Percentiles rank a stretch among this genome's conserved stretches.
These are phyloP conservation scores for Patellifolia procumbens DNA, from an alignment of 179 eudicot species.

Conservation along the genomic window DNA sequence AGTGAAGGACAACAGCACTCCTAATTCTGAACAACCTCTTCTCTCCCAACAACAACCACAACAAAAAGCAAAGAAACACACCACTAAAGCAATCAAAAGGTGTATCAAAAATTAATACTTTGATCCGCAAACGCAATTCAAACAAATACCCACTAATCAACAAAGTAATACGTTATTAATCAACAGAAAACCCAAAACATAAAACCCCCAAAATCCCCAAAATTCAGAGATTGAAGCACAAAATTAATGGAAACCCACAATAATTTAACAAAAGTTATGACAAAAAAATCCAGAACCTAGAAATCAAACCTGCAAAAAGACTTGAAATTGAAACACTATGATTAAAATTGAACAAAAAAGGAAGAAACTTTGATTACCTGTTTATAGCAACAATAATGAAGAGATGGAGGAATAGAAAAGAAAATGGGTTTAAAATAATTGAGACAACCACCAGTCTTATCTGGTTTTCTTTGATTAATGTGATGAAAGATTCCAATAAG, in stretches of 20 bases:
- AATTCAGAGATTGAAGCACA: neutral
- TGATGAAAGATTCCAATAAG: slow-evolving; percentile 24
- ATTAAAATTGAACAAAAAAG: slow-evolving; percentile 16
- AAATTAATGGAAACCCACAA: neutral
- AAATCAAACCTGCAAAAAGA: slow-evolving; percentile 31
- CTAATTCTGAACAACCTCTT: neutral
- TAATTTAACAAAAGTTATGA: slow-evolving; percentile 9
- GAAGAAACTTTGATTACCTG: slow-evolving; percentile 24
- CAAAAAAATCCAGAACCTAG: slow-evolving; percentile 32
- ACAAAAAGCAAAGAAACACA: neutral
- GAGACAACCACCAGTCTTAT: slow-evolving; percentile 41
- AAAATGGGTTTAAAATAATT: neutral
- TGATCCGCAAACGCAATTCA: slow-evolving; percentile 10
- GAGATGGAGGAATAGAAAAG: neutral
- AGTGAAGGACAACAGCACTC: neutral
- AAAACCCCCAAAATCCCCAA: slow-evolving; percentile 5
- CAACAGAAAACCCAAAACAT: slow-evolving; percentile 26
- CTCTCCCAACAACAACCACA: neutral
- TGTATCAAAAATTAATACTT: slow-evolving; percentile 6
- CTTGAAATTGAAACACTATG: slow-evolving; percentile 20
- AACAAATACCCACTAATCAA: slow-evolving; percentile 18
- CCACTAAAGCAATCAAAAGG: neutral
- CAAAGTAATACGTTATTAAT: neutral
- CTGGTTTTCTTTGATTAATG: slow-evolving; percentile 21
- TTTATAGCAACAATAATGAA: slow-evolving; percentile 19